These are phyloP conservation scores for Geosiphon pyriformis DNA, from an alignment of 192 early-diverging fungal species.

Conservation along the genomic window DNA sequence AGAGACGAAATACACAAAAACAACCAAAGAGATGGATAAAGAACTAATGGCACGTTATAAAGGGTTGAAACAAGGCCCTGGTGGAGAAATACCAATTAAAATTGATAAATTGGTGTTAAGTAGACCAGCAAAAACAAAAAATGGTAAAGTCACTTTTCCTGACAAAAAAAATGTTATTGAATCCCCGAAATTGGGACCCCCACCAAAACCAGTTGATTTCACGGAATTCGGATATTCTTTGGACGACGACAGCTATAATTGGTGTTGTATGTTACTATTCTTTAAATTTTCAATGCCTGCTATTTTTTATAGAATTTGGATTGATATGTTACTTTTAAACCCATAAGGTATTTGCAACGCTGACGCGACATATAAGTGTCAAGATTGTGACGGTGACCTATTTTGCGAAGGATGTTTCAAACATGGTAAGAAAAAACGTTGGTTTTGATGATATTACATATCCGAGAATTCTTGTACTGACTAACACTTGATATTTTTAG, in stretches of 20 bases:
- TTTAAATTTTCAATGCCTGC: neutral
- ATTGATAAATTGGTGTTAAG: neutral
- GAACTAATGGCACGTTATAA: neutral
- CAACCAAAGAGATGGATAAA: neutral
- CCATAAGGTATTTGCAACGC: slow-evolving; percentile 30
- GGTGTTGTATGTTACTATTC: slow-evolving; percentile 14
- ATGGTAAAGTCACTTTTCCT: neutral
- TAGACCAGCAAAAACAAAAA: neutral
- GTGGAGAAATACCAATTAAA: neutral
- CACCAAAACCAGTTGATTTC: slow-evolving; percentile 7
- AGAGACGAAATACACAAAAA: neutral
- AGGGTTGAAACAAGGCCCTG: neutral
- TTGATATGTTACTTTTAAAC: neutral
- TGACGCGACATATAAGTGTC: slow-evolving; percentile 24
- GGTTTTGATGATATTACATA: too few relatives aligned
- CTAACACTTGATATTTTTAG: neutral
- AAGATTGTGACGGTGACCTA: slow-evolving; percentile 27
- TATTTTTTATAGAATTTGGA: neutral
- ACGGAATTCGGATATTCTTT: slow-evolving; percentile 3
- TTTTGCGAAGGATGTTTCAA: slow-evolving; percentile 27
- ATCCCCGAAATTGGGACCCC: slow-evolving; percentile 1
- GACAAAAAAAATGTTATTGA: neutral
- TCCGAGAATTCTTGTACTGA: too few relatives aligned
- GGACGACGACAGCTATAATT: slow-evolving; percentile 3
- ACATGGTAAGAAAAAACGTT: slow-evolving; percentile 16